Conservation (phyloP, 495 filamentous ascomycete genomes). For the Glarea lozoyensis region DNA sequence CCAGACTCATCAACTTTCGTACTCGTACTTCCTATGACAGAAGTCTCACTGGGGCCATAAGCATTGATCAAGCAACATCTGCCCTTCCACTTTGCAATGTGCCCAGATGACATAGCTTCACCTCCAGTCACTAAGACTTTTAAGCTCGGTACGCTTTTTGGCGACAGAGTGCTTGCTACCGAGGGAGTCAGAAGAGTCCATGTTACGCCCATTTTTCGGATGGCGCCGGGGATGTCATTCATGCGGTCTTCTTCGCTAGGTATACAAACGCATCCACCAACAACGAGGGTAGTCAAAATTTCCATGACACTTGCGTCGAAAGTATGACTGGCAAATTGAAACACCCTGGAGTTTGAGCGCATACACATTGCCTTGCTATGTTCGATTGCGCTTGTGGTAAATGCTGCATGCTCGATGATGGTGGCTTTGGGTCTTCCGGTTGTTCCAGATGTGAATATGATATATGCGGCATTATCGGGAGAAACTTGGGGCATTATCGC, state of each 20-base stretch:
- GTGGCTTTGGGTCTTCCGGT: constrained; percentile 40
- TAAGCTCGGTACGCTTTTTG: constrained; percentile 23
- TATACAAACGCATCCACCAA: constrained; percentile 47
- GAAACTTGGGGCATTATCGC: not conserved
- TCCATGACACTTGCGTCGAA: constrained; percentile 83
- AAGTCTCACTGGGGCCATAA: constrained; percentile 44
- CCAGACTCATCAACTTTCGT: not conserved
- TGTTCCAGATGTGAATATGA: constrained; percentile 40
- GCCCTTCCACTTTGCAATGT: constrained; percentile 2
- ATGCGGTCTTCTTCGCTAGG: constrained; percentile 38
- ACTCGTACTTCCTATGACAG: constrained; percentile 15
- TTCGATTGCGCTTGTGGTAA: not conserved
- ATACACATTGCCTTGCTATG: not conserved
- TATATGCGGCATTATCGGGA: constrained; percentile 25
- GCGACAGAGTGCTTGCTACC: constrained; percentile 31
- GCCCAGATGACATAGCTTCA: constrained; percentile 14
- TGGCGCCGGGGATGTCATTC: constrained; percentile 38
- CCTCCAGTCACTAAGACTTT: constrained; percentile 31
- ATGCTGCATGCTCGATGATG: constrained; percentile 5
- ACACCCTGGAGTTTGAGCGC: constrained; percentile 6
- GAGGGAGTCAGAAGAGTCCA: constrained; percentile 42
- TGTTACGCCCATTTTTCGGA: constrained; percentile 35
- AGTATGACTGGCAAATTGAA: constrained; percentile 22
- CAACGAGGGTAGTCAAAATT: constrained; percentile 66
- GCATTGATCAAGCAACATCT: constrained; percentile 35